Conservation (phyloP, 768 basidiomycete species). For the Tulasnella sp. region DNA sequence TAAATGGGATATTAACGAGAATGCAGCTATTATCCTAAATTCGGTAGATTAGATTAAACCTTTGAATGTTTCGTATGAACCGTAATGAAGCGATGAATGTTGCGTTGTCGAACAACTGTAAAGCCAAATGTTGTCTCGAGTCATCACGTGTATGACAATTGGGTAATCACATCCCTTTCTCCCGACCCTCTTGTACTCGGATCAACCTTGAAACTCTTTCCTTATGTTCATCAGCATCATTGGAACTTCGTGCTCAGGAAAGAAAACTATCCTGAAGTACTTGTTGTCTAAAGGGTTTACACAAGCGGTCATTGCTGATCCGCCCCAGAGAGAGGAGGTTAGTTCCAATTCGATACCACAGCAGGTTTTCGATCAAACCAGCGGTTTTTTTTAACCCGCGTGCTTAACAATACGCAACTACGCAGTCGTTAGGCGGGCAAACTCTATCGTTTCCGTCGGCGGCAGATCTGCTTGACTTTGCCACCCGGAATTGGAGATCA, state of each 20-base stretch:
- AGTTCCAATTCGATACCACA: neutral
- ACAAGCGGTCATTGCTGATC: neutral
- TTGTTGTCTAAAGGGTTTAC: slow-evolving; percentile 32
- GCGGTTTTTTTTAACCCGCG: neutral
- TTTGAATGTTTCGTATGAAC: neutral
- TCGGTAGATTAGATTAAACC: neutral
- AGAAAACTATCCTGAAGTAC: slow-evolving; percentile 41
- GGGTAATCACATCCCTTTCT: neutral
- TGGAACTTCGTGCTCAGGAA: slow-evolving; percentile 49
- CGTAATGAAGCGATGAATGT: neutral
- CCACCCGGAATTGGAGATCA: slow-evolving; percentile 74
- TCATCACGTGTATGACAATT: neutral
- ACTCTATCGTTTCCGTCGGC: slow-evolving; percentile 46
- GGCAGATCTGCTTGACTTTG: slow-evolving; percentile 60
- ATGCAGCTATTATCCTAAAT: neutral
- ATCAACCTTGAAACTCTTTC: neutral
- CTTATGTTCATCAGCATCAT: slow-evolving; percentile 66
- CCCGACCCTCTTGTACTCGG: neutral
- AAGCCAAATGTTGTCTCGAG: neutral
- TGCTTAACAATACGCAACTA: neutral
- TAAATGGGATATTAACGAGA: slow-evolving; percentile 1
- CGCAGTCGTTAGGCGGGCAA: neutral
- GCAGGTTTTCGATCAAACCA: neutral
- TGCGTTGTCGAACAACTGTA: neutral
- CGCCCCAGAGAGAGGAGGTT: neutral